These are phyloP conservation scores for Hymenoscyphus fructigenus DNA, from an alignment of 2,329 filamentous ascomycete genomes.

Conservation along the genomic window DNA sequence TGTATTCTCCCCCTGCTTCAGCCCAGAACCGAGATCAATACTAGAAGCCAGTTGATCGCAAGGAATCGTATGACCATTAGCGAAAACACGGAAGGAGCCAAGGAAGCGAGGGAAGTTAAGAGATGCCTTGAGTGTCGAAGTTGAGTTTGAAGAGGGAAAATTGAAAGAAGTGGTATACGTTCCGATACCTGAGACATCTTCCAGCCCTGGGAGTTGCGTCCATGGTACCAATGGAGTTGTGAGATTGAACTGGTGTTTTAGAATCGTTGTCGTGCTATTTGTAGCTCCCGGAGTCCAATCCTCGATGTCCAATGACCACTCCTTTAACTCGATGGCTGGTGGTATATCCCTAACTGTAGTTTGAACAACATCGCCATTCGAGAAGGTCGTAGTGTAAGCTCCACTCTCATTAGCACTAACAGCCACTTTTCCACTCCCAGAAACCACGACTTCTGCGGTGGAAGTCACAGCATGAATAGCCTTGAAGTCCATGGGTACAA, in stretches of 20 bases:
- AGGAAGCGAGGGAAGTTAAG: neutral
- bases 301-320: conserved; percentile 1
- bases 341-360: neutral
- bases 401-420: neutral
- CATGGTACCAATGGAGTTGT: neutral
- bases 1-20: conserved; percentile 1
- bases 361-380: neutral
- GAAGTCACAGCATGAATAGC: neutral
- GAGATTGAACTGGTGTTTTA: neutral
- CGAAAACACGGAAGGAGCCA: conserved; percentile 1
- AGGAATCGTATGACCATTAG: neutral
- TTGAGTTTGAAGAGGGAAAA: neutral
- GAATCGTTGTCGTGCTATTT: conserved; percentile 2
- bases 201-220: neutral
- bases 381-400: conserved; percentile 1
- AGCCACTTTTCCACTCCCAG: neutral
- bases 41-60: neutral
- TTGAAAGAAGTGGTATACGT: neutral
- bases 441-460: neutral
- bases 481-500: conserved; percentile 5
- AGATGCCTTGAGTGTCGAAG: neutral
- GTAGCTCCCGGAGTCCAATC: conserved; percentile 9
- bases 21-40: neutral
- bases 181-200: conserved; percentile 7
- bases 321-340: neutral